Evolutionary conservation across 495 filamentous ascomycete genomes (phyloP), one percentile per base, ranked within the genome.

Genomic region (Cudoniella acicularis): DNA sequence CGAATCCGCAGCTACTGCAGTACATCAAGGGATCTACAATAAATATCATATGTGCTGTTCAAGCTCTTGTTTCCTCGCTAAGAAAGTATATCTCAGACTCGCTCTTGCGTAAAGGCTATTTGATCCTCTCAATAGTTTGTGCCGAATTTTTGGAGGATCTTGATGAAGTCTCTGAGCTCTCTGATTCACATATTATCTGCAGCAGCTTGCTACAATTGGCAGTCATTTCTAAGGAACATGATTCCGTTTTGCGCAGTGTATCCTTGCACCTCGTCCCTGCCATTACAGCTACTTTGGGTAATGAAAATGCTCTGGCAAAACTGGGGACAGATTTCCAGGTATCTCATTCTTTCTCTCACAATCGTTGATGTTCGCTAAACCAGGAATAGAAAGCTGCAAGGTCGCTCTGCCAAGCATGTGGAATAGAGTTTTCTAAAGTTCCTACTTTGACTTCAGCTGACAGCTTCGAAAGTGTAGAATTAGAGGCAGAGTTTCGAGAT

Each of bases 301-400:
- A 58, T 36, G 64, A 52, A 10, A 53, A 16, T 25, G 50, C 17
- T 21, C 52, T 48, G 27, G 20, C 17, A 17, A 52, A 16, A 9
- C 50, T 65, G 16, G 56, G 57, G 18, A 50, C 60, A 26, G 67
- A 70, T 42, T 63, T 68, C 22, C 40, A 68, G 60, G 69, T 70
- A 58, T 17, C 54, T 43, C 27, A 22, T 45, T 26, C 17, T 40
- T 25, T 23, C 25, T 24, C 25, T 16, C 0, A 25, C 9, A 25
- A 30, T 10, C 22, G 22, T 43, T 13, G 42, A 49, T 46, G 18
- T 41, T 6, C n/a, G n/a, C n/a, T n/a, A n/a, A n/a, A n/a, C n/a
- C n/a, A n/a, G n/a, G 17, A 47, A 3, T 22, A 62, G 55, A 58
- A 54, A 36, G 26, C 54, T 26, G 23, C 41, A 46, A 18, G 22